Evolutionary conservation across 192 early-diverging fungal species (phyloP).

Genomic region (Rhizoclosmatium sp.): DNA sequence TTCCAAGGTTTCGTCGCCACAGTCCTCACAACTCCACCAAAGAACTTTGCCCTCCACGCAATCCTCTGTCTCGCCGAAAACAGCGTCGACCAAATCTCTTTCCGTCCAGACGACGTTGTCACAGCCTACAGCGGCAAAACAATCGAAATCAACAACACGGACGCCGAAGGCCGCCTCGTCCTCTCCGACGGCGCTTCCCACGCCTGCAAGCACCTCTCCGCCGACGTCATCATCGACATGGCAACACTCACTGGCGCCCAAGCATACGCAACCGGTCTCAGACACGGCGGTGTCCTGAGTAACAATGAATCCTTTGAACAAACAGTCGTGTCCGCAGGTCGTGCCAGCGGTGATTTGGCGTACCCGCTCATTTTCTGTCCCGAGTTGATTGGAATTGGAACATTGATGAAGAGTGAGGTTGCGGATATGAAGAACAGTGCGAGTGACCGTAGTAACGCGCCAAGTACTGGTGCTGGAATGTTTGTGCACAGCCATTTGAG

Average conservation of each 20-base stretch:
- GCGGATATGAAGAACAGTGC: constrained; percentile 59
- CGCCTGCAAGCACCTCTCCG: constrained; percentile 53
- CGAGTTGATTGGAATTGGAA: constrained; percentile 41
- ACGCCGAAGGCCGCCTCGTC: constrained; percentile 52
- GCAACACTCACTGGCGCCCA: constrained; percentile 65
- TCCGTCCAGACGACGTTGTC: constrained; percentile 56
- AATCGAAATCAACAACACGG: constrained; percentile 66
- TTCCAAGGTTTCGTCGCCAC: constrained; percentile 56
- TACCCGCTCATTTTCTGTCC: constrained; percentile 50
- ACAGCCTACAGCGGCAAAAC: constrained; percentile 58
- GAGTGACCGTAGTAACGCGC: constrained; percentile 57
- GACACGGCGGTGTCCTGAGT: constrained; percentile 57
- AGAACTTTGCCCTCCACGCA: constrained; percentile 40
- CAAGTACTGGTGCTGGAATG: constrained; percentile 54
- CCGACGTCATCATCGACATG: constrained; percentile 60
- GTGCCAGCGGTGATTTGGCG: constrained; percentile 46
- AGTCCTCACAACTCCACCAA: constrained; percentile 24
- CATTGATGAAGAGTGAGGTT: constrained; percentile 30
- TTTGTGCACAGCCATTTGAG: constrained; percentile 57
- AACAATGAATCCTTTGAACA: constrained; percentile 49
- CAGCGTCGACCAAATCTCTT: constrained; percentile 42
- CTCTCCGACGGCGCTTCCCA: constrained; percentile 61
- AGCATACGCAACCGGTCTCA: constrained; percentile 55
- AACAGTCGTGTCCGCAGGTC: constrained; percentile 46
- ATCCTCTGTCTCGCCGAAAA: constrained; percentile 65